Base-by-base conservation (phyloP, 805 yeast species). In the Cyberlindnera amylophila region DNA sequence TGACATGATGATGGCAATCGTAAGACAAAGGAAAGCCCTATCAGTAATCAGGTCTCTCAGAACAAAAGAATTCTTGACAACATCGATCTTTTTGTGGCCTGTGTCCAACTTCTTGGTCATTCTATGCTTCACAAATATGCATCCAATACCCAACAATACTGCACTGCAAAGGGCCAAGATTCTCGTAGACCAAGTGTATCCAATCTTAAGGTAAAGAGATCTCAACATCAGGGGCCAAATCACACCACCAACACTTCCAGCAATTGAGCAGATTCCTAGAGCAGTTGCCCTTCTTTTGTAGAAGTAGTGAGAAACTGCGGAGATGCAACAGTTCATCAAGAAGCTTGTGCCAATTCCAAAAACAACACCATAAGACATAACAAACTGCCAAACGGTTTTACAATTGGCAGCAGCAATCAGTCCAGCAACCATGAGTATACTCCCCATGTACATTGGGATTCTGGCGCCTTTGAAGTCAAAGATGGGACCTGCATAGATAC, bases 381-480 rank as follows among this genome's bases (percentile, higher is more conserved):
- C 63, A 39, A 79, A 70, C 43, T 78, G 82, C 50, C 67, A 74
- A 9, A 71, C 61, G 18, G 62, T 51, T 2, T 61, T 63, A 32
- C 74, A 69, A 39, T 61, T 64, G 2, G 72, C 75, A 9, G 71
- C 65, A 2, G 71, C 64, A 45, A 72, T 52, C 23, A 71, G 39
- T 0, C 77, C 75, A 2, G 62, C 64, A 15, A 74, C 67, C 11
- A 69, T 63, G 10, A 77, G 61, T 2, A 66, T 39, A 1, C 74
- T 59, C 3, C 85, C 77, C 11, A 67, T 51, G 4, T 69, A 45
- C 50, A 79, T 51, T 4, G 81, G 69, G 19, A 57, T 51, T 17
- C 65, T 61, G 3, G 77, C 67, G 4, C 89, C 89, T 38, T 70
- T 69, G n/a, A 70, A 60, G 51, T 82, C 89, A 51, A 81, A 81